Evolutionary conservation across 208 protist species (phyloP).

Genomic region (Naegleria gruberi): DNA sequence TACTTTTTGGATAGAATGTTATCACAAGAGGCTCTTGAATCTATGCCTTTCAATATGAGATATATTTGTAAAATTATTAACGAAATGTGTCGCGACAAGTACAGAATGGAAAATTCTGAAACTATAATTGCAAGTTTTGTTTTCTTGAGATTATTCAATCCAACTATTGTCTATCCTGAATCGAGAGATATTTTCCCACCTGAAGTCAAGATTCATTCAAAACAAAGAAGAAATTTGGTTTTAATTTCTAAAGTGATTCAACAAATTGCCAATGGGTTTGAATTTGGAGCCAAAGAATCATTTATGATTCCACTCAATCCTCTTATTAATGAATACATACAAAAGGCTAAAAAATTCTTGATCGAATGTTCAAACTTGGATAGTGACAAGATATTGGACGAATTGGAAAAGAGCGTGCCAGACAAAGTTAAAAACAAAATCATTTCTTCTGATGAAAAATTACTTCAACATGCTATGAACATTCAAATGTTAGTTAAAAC

Average conservation of each 20-base stretch:
- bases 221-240: not conserved
- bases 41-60: not conserved
- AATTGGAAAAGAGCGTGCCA: not conserved
- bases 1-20: not conserved
- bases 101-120: not conserved
- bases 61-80: not conserved
- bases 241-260: slow-evolving; percentile 26
- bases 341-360: not conserved
- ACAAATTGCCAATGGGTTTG: slow-evolving; percentile 17
- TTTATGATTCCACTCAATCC: slow-evolving; percentile 27
- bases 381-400: not conserved
- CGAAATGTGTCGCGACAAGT: not conserved
- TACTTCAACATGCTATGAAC: not conserved
- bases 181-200: not conserved
- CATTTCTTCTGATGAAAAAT: not conserved
- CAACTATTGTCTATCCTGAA: slow-evolving; percentile 19
- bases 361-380: not conserved
- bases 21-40: not conserved
- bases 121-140: slow-evolving; percentile 21
- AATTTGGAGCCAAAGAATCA: slow-evolving; percentile 25
- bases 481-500: not conserved
- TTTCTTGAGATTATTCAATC: slow-evolving; percentile 20
- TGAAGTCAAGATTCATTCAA: not conserved
- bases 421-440: not conserved
- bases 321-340: not conserved